Evolutionary conservation across 768 basidiomycete species (phyloP).

Genomic region (Lactifluus echinatus): DNA sequence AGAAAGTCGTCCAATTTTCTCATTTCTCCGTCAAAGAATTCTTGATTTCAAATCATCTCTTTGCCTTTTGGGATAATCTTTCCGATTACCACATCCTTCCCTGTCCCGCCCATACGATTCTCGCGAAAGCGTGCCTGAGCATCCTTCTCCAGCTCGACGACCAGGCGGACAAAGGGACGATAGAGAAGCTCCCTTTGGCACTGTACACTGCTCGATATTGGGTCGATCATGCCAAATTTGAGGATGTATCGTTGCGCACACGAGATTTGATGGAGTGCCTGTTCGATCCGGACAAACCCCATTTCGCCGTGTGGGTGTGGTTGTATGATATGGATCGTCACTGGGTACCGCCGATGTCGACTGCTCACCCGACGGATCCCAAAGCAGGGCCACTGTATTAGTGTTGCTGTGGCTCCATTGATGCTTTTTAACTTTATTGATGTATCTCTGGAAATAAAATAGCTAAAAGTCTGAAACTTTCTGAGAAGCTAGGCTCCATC

Average conservation of each 20-base stretch:
- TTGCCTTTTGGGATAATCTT: not conserved
- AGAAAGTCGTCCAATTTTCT: not conserved
- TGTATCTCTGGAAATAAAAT: no score
- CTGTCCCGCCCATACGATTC: not conserved
- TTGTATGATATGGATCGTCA: not conserved
- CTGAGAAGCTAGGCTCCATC: no score
- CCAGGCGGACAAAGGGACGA: not conserved
- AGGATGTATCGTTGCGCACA: not conserved
- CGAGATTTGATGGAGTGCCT: not conserved
- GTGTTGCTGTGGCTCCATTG: no score
- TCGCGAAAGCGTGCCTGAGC: not conserved
- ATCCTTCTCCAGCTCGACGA: constrained; percentile 3
- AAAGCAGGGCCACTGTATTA: not conserved
- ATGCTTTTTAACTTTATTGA: no score
- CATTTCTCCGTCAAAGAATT: constrained; percentile 14
- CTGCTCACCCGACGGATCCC: not conserved
- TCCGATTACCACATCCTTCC: constrained; percentile 5
- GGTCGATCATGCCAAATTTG: not conserved
- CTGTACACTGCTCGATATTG: constrained; percentile 3
- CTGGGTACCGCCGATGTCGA: not conserved
- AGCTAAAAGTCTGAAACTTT: no score
- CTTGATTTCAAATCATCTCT: constrained; percentile 8
- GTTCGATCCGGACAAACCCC: not conserved
- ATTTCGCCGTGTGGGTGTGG: constrained; percentile 10
- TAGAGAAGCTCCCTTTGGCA: not conserved